phyloP scores from a whole-genome alignment of 2,329 filamentous ascomycete species.

The Xylaria sp. region DNA sequence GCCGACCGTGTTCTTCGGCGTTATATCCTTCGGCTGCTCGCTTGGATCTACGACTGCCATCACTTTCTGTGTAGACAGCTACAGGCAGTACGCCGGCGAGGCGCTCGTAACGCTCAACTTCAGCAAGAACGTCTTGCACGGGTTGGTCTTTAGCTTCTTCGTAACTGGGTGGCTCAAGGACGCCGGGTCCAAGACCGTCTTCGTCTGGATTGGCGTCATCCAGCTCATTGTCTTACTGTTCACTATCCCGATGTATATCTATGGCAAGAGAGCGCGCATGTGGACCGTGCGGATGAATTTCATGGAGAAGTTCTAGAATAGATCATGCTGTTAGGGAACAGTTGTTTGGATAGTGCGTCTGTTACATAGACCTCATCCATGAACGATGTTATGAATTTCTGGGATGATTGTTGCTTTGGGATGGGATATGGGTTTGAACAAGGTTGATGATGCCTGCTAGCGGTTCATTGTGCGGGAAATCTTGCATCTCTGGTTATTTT shows the following conservation, averaged over 20 bases:
- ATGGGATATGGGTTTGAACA: not conserved
- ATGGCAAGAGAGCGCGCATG: conserved; percentile 89
- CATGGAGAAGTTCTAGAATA: conserved; percentile 75
- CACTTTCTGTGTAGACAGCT: conserved; percentile 93
- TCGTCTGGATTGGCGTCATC: conserved; percentile 84
- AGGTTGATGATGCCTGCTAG: not conserved
- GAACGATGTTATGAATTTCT: not conserved
- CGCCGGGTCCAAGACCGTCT: conserved; percentile 82
- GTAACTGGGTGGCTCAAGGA: conserved; percentile 83
- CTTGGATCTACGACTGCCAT: conserved; percentile 91
- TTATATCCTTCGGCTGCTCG: conserved; percentile 92
- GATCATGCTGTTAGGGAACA: not conserved
- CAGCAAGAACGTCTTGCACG: conserved; percentile 92
- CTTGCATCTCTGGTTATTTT: conserved; percentile 5
- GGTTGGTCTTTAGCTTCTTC: conserved; percentile 88
- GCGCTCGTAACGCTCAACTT: conserved; percentile 95
- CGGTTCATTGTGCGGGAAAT: conserved; percentile 10
- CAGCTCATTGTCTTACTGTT: conserved; percentile 79
- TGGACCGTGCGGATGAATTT: conserved; percentile 90
- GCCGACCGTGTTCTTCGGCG: conserved; percentile 90
- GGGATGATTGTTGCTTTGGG: conserved; percentile 6
- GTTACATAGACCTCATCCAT: not conserved
- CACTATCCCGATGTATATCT: conserved; percentile 94
- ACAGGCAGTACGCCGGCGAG: conserved; percentile 92
- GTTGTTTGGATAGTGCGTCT: not conserved